phyloP scores from a whole-genome alignment of 1,284 basidiomycete species.

The Rhizoctonia solani region DNA sequence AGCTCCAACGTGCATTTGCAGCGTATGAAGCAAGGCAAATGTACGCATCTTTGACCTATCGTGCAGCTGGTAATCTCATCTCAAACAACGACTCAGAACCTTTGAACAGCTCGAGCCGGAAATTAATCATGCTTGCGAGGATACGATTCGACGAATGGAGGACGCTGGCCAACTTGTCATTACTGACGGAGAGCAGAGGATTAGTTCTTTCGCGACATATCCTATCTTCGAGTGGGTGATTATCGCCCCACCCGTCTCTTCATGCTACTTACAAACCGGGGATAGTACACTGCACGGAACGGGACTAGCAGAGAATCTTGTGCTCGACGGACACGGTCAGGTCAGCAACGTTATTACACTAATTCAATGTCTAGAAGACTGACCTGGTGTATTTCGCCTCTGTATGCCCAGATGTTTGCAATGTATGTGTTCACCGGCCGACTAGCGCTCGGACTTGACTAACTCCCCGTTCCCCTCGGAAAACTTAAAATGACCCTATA shows the following conservation, averaged over 20 bases:
- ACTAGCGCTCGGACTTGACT: no score
- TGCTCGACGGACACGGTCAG: slow-evolving; percentile 39
- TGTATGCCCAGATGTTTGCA: not conserved
- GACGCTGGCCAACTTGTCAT: slow-evolving; percentile 38
- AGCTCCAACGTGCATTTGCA: slow-evolving; percentile 39
- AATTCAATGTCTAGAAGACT: not conserved
- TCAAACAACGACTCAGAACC: slow-evolving; percentile 11
- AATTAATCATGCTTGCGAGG: slow-evolving; percentile 39
- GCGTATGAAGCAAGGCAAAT: slow-evolving; percentile 40
- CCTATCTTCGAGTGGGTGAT: slow-evolving; percentile 39
- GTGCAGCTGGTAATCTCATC: no score
- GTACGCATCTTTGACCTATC: not conserved
- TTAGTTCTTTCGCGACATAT: slow-evolving; percentile 40
- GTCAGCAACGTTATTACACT: not conserved
- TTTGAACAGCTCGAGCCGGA: slow-evolving; percentile 35
- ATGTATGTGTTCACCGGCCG: slow-evolving; percentile 8
- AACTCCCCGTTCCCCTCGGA: no score
- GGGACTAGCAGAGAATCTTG: slow-evolving; percentile 39
- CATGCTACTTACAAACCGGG: not conserved
- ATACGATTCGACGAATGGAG: slow-evolving; percentile 39
- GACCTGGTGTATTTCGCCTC: not conserved
- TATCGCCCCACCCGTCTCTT: no score
- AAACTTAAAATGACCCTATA: no score
- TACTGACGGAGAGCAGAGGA: slow-evolving; percentile 41
- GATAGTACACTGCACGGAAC: slow-evolving; percentile 38